A percentile compares a stretch with the other conserved stretches of the same genome.
Evolutionary conservation across 148 eudicot genomes (phyloP).

Genomic region (Rhododendron williamsianum): DNA sequence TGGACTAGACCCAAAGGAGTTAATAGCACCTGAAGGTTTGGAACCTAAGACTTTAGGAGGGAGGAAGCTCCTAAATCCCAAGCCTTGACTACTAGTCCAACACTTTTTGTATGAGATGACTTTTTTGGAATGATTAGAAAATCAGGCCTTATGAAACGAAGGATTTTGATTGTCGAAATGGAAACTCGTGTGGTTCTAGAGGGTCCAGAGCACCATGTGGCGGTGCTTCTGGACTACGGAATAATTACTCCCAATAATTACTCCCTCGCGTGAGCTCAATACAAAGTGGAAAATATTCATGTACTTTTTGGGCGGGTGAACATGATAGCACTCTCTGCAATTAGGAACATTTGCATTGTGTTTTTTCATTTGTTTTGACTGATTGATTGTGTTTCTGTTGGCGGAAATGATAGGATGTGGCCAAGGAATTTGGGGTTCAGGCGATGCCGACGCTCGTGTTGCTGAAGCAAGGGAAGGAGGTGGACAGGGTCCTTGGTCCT

Average conservation of each 20-base stretch:
- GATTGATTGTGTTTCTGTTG: neutral
- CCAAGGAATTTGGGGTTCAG: conserved; percentile 65
- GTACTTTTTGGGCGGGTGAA: neutral
- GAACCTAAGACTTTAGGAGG: no score
- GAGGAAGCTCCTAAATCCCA: no score
- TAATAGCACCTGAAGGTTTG: no score
- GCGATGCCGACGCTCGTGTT: conserved; percentile 90
- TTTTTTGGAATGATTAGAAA: neutral
- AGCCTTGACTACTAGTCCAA: no score
- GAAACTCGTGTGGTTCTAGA: neutral
- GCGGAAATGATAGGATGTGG: conserved; percentile 49
- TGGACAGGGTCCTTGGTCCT: conserved; percentile 81
- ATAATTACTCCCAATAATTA: no score
- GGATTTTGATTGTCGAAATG: neutral
- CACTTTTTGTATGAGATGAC: neutral
- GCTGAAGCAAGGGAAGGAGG: conserved; percentile 65
- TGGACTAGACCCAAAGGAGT: no score
- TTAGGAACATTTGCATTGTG: neutral
- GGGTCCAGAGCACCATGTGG: no score
- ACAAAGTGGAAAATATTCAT: neutral
- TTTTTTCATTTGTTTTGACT: neutral
- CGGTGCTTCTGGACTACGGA: no score
- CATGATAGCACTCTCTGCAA: neutral
- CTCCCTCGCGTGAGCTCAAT: neutral
- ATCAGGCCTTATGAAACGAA: neutral